A percentile compares a stretch with the other conserved stretches of the same genome.
phyloP scores from a whole-genome alignment of 164 flowering plant genomes.

The Stephania yunnanensis region DNA sequence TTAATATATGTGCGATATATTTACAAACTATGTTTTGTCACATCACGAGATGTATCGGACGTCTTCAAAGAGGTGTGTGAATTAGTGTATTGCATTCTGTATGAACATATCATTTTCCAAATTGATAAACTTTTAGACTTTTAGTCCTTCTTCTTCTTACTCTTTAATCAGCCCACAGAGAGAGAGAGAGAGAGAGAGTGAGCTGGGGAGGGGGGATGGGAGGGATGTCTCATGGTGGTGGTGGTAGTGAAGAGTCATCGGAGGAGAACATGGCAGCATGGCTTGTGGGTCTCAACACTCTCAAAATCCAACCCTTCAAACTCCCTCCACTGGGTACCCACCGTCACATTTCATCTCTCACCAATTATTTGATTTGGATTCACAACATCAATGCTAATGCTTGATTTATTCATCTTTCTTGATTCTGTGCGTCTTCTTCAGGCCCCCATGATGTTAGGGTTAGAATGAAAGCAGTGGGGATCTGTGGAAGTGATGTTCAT shows the following conservation, averaged over 20 bases:
- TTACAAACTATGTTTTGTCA: too few species aligned
- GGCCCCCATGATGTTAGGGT: constrained; percentile 85
- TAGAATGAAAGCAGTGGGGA: constrained; percentile 92
- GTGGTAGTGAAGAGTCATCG: not conserved
- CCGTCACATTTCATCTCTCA: not conserved
- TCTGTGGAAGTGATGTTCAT: constrained; percentile 98
- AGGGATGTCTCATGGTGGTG: constrained; percentile 1
- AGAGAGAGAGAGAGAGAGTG: constrained; percentile 1
- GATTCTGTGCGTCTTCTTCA: constrained; percentile 11
- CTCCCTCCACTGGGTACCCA: constrained; percentile 75
- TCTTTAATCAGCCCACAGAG: too few species aligned
- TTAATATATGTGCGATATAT: too few species aligned
- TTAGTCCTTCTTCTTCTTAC: too few species aligned
- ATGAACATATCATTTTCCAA: too few species aligned
- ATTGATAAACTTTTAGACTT: too few species aligned
- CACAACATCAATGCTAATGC: not conserved
- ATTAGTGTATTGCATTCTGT: too few species aligned
- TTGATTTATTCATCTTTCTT: not conserved
- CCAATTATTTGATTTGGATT: too few species aligned
- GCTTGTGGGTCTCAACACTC: constrained; percentile 68
- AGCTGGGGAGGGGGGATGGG: constrained; percentile 4
- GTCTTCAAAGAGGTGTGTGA: too few species aligned
- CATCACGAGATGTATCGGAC: too few species aligned
- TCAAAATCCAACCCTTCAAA: constrained; percentile 81
- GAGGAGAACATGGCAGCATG: constrained; percentile 96